Percentiles rank a stretch among this genome's conserved stretches.
These are phyloP conservation scores for Discostella stelligera DNA, from an alignment of 352 stramenopile genomes.

Conservation along the genomic window DNA sequence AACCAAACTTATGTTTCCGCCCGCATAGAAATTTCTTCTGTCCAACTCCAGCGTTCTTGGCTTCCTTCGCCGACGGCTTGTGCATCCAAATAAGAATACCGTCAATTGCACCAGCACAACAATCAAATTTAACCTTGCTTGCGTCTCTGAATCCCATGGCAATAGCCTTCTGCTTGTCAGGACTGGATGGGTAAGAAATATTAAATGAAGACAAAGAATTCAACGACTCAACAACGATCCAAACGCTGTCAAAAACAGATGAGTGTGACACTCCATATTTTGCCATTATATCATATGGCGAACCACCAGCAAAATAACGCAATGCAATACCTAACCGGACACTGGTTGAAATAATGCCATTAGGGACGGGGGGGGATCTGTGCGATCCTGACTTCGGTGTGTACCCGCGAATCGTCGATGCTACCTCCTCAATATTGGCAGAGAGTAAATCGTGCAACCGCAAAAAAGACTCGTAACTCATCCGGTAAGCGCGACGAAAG, in stretches of 20 bases:
- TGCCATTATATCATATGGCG: slow-evolving; percentile 16
- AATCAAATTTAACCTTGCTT: slow-evolving; percentile 14
- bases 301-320: slow-evolving; percentile 15
- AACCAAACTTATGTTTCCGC: too few relatives aligned
- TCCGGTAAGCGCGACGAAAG: neutral
- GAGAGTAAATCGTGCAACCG: neutral
- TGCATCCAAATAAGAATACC: slow-evolving; percentile 17
- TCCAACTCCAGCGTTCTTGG: neutral
- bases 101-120: slow-evolving; percentile 33
- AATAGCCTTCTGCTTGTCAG: slow-evolving; percentile 34
- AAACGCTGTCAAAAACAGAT: slow-evolving; percentile 22
- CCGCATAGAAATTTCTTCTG: slow-evolving; percentile 2
- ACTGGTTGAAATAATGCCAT: slow-evolving; percentile 22
- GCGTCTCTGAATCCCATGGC: slow-evolving; percentile 32
- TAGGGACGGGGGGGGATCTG: slow-evolving; percentile 1
- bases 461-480: slow-evolving; percentile 11
- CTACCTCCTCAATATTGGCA: too few relatives aligned
- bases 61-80: slow-evolving; percentile 33
- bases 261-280: slow-evolving; percentile 27
- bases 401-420: too few relatives aligned
- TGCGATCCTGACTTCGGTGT: too few relatives aligned
- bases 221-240: slow-evolving; percentile 32
- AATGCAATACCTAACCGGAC: slow-evolving; percentile 18
- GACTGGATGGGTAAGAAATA: slow-evolving; percentile 27
- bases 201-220: slow-evolving; percentile 25